A percentile compares a stretch with the other conserved stretches of the same genome.
phyloP scores from a whole-genome alignment of 2,329 filamentous ascomycete species.

The Fusarium buharicum region DNA sequence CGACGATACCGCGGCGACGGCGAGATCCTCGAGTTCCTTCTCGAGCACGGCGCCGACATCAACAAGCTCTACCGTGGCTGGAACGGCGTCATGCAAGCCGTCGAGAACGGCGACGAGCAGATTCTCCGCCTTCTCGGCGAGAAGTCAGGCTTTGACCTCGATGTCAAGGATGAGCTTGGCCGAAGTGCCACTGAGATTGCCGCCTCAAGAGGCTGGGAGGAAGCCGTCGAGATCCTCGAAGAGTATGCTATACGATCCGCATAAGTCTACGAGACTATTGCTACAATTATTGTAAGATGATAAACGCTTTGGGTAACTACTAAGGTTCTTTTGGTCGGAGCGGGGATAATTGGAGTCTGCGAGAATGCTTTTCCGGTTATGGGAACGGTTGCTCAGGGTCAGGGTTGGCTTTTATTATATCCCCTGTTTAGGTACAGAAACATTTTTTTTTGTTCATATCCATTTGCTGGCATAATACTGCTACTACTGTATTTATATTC shows the following conservation, averaged over 20 bases:
- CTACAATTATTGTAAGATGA: slow-evolving; percentile 34
- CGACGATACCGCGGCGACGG: slow-evolving; percentile 66
- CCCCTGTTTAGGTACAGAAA: slow-evolving; percentile 32
- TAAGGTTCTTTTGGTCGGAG: slow-evolving; percentile 9
- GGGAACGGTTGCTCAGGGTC: slow-evolving; percentile 22
- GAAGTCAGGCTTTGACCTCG: slow-evolving; percentile 62
- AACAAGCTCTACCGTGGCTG: slow-evolving; percentile 75
- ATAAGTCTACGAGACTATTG: slow-evolving; percentile 4
- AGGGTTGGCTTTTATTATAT: slow-evolving; percentile 25
- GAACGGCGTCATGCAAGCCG: slow-evolving; percentile 72
- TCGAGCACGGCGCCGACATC: slow-evolving; percentile 72
- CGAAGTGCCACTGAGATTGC: slow-evolving; percentile 68
- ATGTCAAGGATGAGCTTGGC: slow-evolving; percentile 64
- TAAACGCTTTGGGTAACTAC: slow-evolving; percentile 24
- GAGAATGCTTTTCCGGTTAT: slow-evolving; percentile 30
- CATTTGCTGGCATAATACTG: slow-evolving; percentile 21
- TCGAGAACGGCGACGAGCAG: slow-evolving; percentile 69
- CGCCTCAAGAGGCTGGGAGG: slow-evolving; percentile 66
- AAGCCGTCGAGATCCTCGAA: slow-evolving; percentile 61
- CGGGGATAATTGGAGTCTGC: slow-evolving; percentile 35
- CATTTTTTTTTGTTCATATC: slow-evolving; percentile 32
- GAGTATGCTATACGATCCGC: slow-evolving; percentile 32
- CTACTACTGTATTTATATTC: slow-evolving; percentile 18
- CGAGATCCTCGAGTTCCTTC: slow-evolving; percentile 70
- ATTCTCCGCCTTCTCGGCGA: slow-evolving; percentile 64